A percentile compares a stretch with the other conserved stretches of the same genome.
phyloP scores from a whole-genome alignment of 1,284 basidiomycete genomes.

The Polyporus tsugae region DNA sequence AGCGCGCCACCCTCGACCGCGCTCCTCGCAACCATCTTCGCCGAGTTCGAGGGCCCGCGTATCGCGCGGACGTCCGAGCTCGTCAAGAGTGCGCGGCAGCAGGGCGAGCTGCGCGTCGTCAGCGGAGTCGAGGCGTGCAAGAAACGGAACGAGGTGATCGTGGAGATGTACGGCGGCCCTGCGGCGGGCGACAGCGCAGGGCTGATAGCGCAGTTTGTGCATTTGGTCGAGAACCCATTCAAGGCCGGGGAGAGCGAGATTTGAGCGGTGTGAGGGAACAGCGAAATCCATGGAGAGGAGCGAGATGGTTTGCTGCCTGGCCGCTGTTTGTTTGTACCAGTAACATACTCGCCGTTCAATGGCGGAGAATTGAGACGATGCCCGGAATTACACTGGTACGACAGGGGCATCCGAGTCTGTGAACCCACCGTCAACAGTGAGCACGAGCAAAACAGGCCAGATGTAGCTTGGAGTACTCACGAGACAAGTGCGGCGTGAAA shows the following conservation, averaged over 20 bases:
- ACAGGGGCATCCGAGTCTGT: background rate
- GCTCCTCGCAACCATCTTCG: slow-evolving; percentile 44
- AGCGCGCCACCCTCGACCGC: slow-evolving; percentile 41
- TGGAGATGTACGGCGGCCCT: slow-evolving; percentile 16
- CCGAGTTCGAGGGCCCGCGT: slow-evolving; percentile 42
- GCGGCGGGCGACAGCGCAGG: background rate
- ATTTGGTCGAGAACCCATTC: slow-evolving; percentile 9
- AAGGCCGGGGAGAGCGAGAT: slow-evolving; percentile 11
- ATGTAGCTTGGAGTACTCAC: too few relatives aligned
- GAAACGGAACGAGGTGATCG: slow-evolving; percentile 42
- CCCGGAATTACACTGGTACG: too few relatives aligned
- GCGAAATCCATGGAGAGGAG: background rate
- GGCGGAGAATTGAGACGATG: too few relatives aligned
- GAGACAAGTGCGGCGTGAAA: background rate
- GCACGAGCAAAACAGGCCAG: too few relatives aligned
- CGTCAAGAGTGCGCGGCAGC: slow-evolving; percentile 47
- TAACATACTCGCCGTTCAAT: too few relatives aligned
- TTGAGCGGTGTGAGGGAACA: background rate
- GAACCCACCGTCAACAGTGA: background rate
- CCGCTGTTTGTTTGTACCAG: too few relatives aligned
- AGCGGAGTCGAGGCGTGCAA: slow-evolving; percentile 45
- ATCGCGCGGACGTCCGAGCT: slow-evolving; percentile 45
- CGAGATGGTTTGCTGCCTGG: background rate
- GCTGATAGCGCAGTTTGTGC: background rate
- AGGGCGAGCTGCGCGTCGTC: slow-evolving; percentile 49